phyloP scores from a whole-genome alignment of 2,329 filamentous ascomycete genomes.

The Diaporthe caulivora region DNA sequence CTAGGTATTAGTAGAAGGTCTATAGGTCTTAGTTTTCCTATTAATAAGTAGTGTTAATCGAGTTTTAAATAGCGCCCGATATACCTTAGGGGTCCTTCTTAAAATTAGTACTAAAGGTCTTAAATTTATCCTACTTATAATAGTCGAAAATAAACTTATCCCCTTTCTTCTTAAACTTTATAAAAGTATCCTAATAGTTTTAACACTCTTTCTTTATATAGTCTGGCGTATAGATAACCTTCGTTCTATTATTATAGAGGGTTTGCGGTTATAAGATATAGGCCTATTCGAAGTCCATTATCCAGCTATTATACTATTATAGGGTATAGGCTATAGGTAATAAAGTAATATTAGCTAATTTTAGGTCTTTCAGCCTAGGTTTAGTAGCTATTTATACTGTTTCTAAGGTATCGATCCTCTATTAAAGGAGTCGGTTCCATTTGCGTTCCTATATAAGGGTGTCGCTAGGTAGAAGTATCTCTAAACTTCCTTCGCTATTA shows the following conservation, averaged over 20 bases:
- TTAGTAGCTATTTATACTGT: too few relatives aligned
- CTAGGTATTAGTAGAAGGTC: too few relatives aligned
- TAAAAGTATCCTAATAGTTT: not conserved
- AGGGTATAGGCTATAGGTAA: too few relatives aligned
- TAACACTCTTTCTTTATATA: not conserved
- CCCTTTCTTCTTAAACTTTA: too few relatives aligned
- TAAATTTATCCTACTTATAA: not conserved
- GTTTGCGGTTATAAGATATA: not conserved
- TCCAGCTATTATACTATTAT: not conserved
- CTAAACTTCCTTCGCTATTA: too few relatives aligned
- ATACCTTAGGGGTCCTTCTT: not conserved
- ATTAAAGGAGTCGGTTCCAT: too few relatives aligned
- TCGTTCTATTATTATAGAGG: too few relatives aligned
- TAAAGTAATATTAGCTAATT: too few relatives aligned
- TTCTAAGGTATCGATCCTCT: too few relatives aligned
- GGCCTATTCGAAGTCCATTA: not conserved
- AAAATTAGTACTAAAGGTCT: not conserved
- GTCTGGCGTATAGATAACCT: not conserved
- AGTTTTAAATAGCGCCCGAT: not conserved
- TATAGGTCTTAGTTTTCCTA: not conserved
- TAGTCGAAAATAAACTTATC: not conserved
- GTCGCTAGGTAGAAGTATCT: too few relatives aligned
- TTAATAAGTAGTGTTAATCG: not conserved
- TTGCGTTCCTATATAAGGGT: too few relatives aligned
- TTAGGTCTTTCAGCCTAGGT: too few relatives aligned